These are phyloP conservation scores for Yamagishiella unicocca DNA, from an alignment of 139 green algal genomes.

Conservation along the genomic window DNA sequence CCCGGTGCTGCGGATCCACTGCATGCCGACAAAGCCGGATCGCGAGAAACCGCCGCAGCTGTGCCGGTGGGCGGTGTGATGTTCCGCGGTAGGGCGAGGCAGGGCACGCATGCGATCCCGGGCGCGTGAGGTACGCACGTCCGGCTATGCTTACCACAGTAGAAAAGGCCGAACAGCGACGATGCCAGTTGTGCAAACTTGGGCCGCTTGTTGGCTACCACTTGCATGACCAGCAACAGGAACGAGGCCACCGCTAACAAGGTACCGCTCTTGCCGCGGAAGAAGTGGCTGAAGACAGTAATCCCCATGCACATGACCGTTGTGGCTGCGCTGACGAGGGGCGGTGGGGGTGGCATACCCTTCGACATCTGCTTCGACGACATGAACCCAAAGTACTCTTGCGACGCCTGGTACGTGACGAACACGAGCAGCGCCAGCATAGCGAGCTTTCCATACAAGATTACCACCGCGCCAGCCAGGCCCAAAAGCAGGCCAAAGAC, in stretches of 20 bases:
- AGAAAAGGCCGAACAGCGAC: constrained; percentile 92
- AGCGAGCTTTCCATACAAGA: constrained; percentile 71
- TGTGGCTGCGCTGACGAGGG: constrained; percentile 70
- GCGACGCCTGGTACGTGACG: constrained; percentile 79
- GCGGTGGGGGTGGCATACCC: constrained; percentile 77
- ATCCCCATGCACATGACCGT: constrained; percentile 82
- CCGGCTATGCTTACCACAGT: constrained; percentile 86
- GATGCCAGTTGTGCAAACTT: constrained; percentile 88
- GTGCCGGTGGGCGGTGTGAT: no score
- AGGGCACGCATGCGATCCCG: no score
- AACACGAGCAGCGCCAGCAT: constrained; percentile 71
- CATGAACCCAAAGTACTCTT: constrained; percentile 81
- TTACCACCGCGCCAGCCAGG: constrained; percentile 66
- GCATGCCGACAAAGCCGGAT: no score
- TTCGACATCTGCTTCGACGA: constrained; percentile 72
- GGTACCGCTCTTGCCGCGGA: constrained; percentile 54
- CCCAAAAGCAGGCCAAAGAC: constrained; percentile 77
- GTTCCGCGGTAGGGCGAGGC: no score
- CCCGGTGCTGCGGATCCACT: no score
- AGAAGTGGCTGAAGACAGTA: constrained; percentile 65
- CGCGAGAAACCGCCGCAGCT: no score
- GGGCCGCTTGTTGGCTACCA: constrained; percentile 77
- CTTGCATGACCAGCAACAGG: constrained; percentile 82
- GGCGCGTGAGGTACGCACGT: no score
- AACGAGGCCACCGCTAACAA: constrained; percentile 85